phyloP scores from a whole-genome alignment of 148 eudicot species.

The Camellia lanceoleosa region DNA sequence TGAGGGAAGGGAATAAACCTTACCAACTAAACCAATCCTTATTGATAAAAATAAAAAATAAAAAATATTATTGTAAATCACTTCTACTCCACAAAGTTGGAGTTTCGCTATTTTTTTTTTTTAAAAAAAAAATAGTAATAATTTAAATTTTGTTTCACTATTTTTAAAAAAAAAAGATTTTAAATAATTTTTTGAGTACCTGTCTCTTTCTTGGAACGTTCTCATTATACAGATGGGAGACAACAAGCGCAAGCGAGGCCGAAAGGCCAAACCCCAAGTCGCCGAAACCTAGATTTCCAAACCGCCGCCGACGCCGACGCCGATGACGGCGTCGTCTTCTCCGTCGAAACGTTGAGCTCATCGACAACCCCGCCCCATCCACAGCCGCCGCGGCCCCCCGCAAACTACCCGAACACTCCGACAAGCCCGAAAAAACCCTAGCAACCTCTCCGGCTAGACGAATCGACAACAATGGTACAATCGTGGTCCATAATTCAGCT shows the following conservation, averaged over 20 bases:
- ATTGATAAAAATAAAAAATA: no score
- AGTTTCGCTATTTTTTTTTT: no score
- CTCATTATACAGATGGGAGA: constrained; percentile 17
- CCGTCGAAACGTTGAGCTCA: constrained; percentile 31
- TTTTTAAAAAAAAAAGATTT: no score
- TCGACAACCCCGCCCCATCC: constrained; percentile 16
- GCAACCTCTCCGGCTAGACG: neutral
- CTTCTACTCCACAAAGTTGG: no score
- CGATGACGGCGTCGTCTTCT: constrained; percentile 14
- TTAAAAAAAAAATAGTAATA: no score
- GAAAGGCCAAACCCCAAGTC: constrained; percentile 30
- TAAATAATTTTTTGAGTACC: no score
- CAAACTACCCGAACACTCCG: neutral
- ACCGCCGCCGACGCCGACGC: constrained; percentile 11
- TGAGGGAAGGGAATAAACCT: no score
- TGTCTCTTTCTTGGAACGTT: no score
- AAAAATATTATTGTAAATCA: no score
- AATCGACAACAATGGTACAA: neutral
- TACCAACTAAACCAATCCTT: no score
- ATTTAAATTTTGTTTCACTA: no score
- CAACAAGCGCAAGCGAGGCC: constrained; percentile 45
- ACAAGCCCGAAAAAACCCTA: constrained; percentile 15
- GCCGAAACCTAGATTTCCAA: constrained; percentile 32
- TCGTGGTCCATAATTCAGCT: neutral
- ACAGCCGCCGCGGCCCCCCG: constrained; percentile 15